phyloP scores from a whole-genome alignment of 768 basidiomycete species.

The Lactarius psammicola region DNA sequence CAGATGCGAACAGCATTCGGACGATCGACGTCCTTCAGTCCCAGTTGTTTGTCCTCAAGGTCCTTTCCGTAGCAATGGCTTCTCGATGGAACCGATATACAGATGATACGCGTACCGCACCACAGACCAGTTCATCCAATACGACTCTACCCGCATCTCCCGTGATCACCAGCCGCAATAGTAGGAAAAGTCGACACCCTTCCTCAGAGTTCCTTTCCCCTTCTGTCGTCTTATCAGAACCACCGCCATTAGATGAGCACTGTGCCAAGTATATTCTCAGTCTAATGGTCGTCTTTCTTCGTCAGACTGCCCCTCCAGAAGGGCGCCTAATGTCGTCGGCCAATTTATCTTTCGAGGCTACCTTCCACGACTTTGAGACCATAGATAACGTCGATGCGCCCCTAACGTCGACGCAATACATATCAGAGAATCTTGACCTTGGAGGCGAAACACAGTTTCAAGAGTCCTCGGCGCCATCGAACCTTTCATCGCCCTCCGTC shows the following conservation, averaged over 20 bases:
- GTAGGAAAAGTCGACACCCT: constrained; percentile 38
- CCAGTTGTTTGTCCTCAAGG: constrained; percentile 81
- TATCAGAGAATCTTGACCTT: constrained; percentile 21
- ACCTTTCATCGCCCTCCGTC: constrained; percentile 25
- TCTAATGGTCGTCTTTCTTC: constrained; percentile 79
- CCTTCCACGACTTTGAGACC: constrained; percentile 71
- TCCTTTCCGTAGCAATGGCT: constrained; percentile 73
- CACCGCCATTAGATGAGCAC: constrained; percentile 72
- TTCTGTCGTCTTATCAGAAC: constrained; percentile 55
- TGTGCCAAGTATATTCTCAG: constrained; percentile 79
- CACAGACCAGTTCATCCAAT: constrained; percentile 44
- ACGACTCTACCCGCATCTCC: constrained; percentile 39
- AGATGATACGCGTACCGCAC: constrained; percentile 42
- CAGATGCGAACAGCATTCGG: constrained; percentile 49
- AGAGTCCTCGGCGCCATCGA: constrained; percentile 8
- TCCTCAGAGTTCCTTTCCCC: constrained; percentile 47
- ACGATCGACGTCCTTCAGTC: constrained; percentile 79
- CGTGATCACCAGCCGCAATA: constrained; percentile 31
- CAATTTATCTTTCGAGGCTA: constrained; percentile 57
- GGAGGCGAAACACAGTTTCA: constrained; percentile 7
- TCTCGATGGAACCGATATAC: constrained; percentile 64
- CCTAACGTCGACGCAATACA: constrained; percentile 28
- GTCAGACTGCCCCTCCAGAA: constrained; percentile 63
- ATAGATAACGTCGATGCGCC: constrained; percentile 41
- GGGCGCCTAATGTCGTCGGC: constrained; percentile 57